Evolutionary conservation across 2,329 filamentous ascomycete genomes (phyloP).

Genomic region (Pseudogymnoascus sp.): DNA sequence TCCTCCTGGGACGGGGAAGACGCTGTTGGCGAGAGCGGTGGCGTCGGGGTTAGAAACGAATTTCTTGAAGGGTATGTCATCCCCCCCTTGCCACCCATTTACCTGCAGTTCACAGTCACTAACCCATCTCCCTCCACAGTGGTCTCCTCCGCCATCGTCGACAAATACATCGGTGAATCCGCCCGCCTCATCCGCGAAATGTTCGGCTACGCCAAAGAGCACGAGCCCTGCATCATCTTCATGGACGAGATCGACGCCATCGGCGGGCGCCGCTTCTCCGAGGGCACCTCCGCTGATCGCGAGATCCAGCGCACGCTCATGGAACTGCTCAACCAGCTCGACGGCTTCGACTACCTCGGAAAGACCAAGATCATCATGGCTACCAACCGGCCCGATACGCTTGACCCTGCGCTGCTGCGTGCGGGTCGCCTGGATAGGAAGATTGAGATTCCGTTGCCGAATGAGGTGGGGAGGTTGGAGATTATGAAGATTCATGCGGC

Average conservation of each 20-base stretch:
- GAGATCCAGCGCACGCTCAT: slow-evolving; percentile 98
- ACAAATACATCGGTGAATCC: slow-evolving; percentile 99
- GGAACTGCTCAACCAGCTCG: slow-evolving; percentile 96
- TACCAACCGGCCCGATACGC: slow-evolving; percentile 91
- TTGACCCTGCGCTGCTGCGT: slow-evolving; percentile 86
- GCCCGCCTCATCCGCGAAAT: slow-evolving; percentile 96
- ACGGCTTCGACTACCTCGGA: slow-evolving; percentile 97
- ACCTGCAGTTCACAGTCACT: slow-evolving; percentile 14
- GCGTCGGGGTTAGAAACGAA: slow-evolving; percentile 96
- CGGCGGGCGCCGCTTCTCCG: slow-evolving; percentile 89
- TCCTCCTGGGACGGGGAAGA: slow-evolving; percentile 95
- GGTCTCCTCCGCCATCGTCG: slow-evolving; percentile 96
- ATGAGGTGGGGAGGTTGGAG: slow-evolving; percentile 91
- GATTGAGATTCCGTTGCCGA: slow-evolving; percentile 94
- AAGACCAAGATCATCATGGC: slow-evolving; percentile 99
- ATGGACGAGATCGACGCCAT: slow-evolving; percentile 99
- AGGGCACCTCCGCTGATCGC: slow-evolving; percentile 93
- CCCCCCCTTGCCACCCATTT: neutral
- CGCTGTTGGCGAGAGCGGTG: slow-evolving; percentile 84
- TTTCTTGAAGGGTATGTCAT: slow-evolving; percentile 76
- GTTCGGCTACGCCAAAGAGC: slow-evolving; percentile 99
- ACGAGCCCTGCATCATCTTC: slow-evolving; percentile 99
- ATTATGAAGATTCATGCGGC: slow-evolving; percentile 96
- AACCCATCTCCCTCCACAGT: slow-evolving; percentile 45
- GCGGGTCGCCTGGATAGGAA: slow-evolving; percentile 92